Base-by-base conservation (phyloP, 371 early-diverging fungal genomes). In the Blastocladiella emersonii region DNA sequence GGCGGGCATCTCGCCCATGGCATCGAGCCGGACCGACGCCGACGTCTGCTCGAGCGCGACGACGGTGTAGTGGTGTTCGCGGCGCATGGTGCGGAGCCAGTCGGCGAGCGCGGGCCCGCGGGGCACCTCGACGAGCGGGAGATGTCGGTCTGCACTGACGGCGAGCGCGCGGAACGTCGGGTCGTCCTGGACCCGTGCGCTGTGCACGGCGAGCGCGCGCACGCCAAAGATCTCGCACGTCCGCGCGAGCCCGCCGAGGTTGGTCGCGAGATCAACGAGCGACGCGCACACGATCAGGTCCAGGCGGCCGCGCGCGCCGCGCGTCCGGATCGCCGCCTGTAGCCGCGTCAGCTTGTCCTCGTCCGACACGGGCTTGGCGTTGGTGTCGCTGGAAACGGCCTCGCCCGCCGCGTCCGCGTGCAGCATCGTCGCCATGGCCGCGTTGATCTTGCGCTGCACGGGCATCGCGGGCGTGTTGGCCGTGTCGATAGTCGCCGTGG, bases 161-260 rank as follows among this genome's bases (percentile, higher is more conserved):
- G 66, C 56, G 34, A 66, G 55, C 30, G 66, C 21, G 27, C 57
- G 43, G 43, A 66, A 66, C 34, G 23, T 13, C 15, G 41, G 41
- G 51, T 66, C 66, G 34, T 37, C 30, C 15, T 25, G 36, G 3
- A 63, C 37, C 21, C 34, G 35, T n/a, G 34, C 12, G 10, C 59
- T 57, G 44, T 51, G 63, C 34, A 66, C 45, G 30, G 45, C 37
- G 27, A 66, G 55, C 19, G 32, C 36, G 25, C 44, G 25, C 7
- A 56, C n/a, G 12, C 61, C 61, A 48, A 66, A 66, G 15, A 66
- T 66, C 57, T 66, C 66, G 57, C 66, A 66, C 35, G 66, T 66
- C 32, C 66, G 63, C 1, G 27, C 53, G 30, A 63, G 56, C 30
- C 65, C 65, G 36, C 65, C 65, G 4, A 65, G 34, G 25, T 65